Percentiles rank a stretch among this genome's conserved stretches.
Conservation (phyloP, 768 basidiomycete genomes). For the Agaricus subrufescens region DNA sequence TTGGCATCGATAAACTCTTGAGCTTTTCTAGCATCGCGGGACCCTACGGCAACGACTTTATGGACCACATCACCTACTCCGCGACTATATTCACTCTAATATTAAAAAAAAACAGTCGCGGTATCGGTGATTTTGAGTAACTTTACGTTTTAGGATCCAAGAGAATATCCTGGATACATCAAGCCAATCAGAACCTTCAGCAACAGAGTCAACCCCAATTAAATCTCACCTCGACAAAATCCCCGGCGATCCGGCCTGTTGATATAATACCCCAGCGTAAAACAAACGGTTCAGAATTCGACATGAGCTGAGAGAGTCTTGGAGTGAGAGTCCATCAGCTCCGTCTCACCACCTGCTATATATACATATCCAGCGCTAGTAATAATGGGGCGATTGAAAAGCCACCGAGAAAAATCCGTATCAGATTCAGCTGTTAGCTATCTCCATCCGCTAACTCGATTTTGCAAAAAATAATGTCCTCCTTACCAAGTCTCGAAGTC, state of each 20-base stretch:
- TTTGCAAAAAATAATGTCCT: conserved; percentile 15
- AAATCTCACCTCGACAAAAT: conserved; percentile 57
- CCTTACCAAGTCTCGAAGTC: conserved; percentile 28
- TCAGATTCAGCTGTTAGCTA: too few relatives aligned
- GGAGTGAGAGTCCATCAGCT: not conserved
- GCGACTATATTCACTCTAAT: conserved; percentile 38
- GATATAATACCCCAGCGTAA: conserved; percentile 88
- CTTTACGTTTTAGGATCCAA: conserved; percentile 66
- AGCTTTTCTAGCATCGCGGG: conserved; percentile 65
- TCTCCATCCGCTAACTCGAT: too few relatives aligned
- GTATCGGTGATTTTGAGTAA: not conserved
- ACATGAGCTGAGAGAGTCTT: conserved; percentile 20
- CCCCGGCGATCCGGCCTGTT: conserved; percentile 66
- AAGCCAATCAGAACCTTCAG: not conserved
- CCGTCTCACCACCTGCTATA: too few relatives aligned
- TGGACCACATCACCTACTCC: conserved; percentile 61
- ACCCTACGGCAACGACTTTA: conserved; percentile 72
- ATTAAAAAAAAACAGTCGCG: not conserved
- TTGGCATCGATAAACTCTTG: conserved; percentile 58
- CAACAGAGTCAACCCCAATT: not conserved
- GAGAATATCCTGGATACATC: conserved; percentile 57
- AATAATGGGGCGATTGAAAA: too few relatives aligned
- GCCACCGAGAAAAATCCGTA: too few relatives aligned
- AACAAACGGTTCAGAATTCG: conserved; percentile 29
- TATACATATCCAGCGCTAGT: too few relatives aligned